phyloP scores from a whole-genome alignment of 116 monocot genomes.

The Trichopus zeylanicus region DNA sequence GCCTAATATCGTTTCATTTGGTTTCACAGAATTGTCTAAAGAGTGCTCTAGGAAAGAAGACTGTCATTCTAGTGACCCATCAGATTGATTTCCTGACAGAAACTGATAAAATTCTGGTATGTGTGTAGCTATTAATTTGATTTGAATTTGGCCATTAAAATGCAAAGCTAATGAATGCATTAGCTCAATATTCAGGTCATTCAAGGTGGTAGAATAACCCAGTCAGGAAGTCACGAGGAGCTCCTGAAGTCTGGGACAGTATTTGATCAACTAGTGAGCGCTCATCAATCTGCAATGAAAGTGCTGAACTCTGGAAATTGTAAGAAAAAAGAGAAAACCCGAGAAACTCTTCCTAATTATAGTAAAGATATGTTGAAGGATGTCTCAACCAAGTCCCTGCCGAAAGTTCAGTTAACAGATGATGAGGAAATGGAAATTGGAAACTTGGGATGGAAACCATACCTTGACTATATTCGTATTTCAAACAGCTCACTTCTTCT shows the following conservation, averaged over 20 bases:
- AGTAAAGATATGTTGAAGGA: background rate
- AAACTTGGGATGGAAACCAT: constrained; percentile 37
- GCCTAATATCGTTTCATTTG: background rate
- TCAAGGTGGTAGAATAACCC: constrained; percentile 24
- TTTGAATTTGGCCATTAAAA: too few relatives aligned
- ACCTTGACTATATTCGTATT: constrained; percentile 25
- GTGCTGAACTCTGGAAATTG: constrained; percentile 1
- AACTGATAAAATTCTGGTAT: constrained; percentile 1
- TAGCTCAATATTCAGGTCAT: constrained; percentile 45
- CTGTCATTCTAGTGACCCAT: background rate
- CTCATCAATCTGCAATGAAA: constrained; percentile 34
- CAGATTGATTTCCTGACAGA: background rate
- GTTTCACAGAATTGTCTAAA: background rate
- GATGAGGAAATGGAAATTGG: constrained; percentile 33
- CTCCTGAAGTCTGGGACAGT: constrained; percentile 30
- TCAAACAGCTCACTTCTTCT: constrained; percentile 23
- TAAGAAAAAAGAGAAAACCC: background rate
- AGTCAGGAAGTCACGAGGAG: constrained; percentile 34
- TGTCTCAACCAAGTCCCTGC: background rate
- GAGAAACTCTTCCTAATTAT: constrained; percentile 1
- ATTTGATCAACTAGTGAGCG: constrained; percentile 41
- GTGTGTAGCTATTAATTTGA: constrained; percentile 24
- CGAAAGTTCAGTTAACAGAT: constrained; percentile 34
- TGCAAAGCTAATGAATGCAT: too few relatives aligned
- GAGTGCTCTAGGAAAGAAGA: background rate